Evolutionary conservation across 2,329 filamentous ascomycete genomes (phyloP).

Genomic region (Monilinia aucupariae): DNA sequence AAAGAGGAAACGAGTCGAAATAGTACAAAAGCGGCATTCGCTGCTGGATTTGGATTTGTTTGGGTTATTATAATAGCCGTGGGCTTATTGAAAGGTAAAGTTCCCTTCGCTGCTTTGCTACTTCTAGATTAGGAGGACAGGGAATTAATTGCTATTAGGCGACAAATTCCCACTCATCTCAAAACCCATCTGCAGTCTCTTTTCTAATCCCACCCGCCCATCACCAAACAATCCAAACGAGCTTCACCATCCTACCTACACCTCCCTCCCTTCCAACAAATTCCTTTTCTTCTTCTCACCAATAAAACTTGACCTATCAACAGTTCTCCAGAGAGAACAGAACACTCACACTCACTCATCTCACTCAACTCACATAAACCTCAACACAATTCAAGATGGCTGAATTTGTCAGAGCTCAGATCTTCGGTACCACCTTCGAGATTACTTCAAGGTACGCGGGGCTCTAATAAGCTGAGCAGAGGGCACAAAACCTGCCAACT

Average conservation of each 20-base stretch:
- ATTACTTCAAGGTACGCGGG: constrained; percentile 84
- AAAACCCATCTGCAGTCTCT: constrained; percentile 5
- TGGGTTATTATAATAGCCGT: too few species aligned
- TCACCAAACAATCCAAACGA: background rate
- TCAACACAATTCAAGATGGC: constrained; percentile 62
- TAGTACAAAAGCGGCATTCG: constrained; percentile 4
- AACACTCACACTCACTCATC: too few species aligned
- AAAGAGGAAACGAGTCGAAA: background rate
- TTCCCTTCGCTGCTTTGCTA: background rate
- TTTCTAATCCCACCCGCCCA: background rate
- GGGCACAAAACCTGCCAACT: constrained; percentile 11
- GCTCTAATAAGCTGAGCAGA: constrained; percentile 11
- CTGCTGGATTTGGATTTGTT: background rate
- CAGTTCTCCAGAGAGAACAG: background rate
- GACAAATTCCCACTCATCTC: constrained; percentile 2
- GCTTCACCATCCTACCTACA: background rate
- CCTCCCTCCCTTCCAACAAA: background rate
- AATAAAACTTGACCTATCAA: background rate
- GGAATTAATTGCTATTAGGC: constrained; percentile 5
- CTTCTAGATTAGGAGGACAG: background rate
- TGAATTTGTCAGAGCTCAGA: constrained; percentile 98
- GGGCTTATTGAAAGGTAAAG: background rate
- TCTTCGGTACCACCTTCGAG: constrained; percentile 99
- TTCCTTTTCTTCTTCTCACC: background rate
- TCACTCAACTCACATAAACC: too few species aligned